phyloP scores from a whole-genome alignment of 257 asterid genomes.

The Scutellaria barbata region DNA sequence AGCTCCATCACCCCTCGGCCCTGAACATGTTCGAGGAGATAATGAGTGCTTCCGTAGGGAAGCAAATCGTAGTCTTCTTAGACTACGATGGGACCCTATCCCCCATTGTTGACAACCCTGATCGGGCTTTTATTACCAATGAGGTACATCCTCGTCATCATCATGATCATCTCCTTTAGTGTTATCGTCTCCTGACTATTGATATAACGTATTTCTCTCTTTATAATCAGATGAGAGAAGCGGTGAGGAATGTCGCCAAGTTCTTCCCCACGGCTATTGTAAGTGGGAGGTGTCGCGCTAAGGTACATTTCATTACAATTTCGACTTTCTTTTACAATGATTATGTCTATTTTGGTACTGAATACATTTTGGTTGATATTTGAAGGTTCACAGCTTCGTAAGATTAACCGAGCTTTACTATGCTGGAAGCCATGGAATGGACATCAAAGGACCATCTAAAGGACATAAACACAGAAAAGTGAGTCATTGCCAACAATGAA shows the following conservation, averaged over 20 bases:
- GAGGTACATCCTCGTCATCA: slow-evolving; percentile 47
- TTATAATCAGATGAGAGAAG: slow-evolving; percentile 70
- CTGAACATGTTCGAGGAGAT: slow-evolving; percentile 62
- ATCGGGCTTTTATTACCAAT: slow-evolving; percentile 64
- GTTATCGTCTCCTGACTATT: neutral
- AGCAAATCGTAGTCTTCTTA: slow-evolving; percentile 69
- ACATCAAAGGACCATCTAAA: slow-evolving; percentile 82
- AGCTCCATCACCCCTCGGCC: slow-evolving; percentile 75
- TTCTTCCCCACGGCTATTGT: slow-evolving; percentile 88
- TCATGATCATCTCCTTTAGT: neutral
- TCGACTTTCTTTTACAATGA: no score
- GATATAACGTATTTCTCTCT: no score
- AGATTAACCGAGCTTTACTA: slow-evolving; percentile 77
- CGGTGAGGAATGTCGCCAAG: slow-evolving; percentile 70
- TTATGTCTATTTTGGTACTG: no score
- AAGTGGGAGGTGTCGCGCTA: slow-evolving; percentile 79
- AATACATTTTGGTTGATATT: neutral
- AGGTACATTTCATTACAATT: slow-evolving; percentile 45
- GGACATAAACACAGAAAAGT: slow-evolving; percentile 56
- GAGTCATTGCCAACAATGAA: slow-evolving; percentile 28
- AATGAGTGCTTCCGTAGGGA: slow-evolving; percentile 54
- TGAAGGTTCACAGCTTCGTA: slow-evolving; percentile 66
- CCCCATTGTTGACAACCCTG: slow-evolving; percentile 82
- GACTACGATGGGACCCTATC: slow-evolving; percentile 88
- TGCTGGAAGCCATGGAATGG: slow-evolving; percentile 99